Conservation (phyloP, 2,329 filamentous ascomycete species). For the Cytospora piceicola region DNA sequence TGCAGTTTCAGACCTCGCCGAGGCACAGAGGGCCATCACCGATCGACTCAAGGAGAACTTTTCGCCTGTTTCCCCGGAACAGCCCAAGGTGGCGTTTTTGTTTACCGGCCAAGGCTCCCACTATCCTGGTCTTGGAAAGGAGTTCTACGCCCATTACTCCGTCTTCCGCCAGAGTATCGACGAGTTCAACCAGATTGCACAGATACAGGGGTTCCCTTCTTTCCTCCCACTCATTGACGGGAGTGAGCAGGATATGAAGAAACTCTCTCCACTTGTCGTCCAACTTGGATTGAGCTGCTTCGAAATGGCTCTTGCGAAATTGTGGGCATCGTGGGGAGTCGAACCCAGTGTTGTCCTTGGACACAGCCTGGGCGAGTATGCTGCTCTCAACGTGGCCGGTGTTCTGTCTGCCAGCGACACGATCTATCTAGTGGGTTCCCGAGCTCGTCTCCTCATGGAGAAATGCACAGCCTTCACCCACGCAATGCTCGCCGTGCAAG, state of each 20-base stretch:
- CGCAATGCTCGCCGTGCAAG: conserved; percentile 57
- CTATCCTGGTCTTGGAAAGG: conserved; percentile 55
- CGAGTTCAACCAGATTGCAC: conserved; percentile 58
- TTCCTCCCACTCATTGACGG: conserved; percentile 58
- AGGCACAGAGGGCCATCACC: conserved; percentile 49
- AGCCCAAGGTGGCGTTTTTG: conserved; percentile 55
- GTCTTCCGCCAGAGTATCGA: conserved; percentile 58
- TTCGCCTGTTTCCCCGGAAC: conserved; percentile 46
- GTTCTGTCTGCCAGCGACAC: conserved; percentile 73
- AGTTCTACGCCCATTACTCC: conserved; percentile 52
- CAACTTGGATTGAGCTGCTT: conserved; percentile 60
- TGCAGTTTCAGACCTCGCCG: conserved; percentile 45
- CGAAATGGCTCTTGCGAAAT: conserved; percentile 60
- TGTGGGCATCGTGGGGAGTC: conserved; percentile 62
- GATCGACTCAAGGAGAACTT: conserved; percentile 49
- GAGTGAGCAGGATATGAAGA: conserved; percentile 47
- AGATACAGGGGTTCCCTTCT: conserved; percentile 58
- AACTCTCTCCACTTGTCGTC: conserved; percentile 54
- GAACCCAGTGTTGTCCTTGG: conserved; percentile 53
- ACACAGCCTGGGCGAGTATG: conserved; percentile 70
- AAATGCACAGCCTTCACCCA: conserved; percentile 70
- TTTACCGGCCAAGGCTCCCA: conserved; percentile 63
- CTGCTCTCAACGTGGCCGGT: conserved; percentile 70
- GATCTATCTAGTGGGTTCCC: conserved; percentile 70
- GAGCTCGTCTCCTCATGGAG: conserved; percentile 67